These are phyloP conservation scores for Colletotrichum trifolii DNA, from an alignment of 2,329 filamentous ascomycete genomes.

Conservation along the genomic window DNA sequence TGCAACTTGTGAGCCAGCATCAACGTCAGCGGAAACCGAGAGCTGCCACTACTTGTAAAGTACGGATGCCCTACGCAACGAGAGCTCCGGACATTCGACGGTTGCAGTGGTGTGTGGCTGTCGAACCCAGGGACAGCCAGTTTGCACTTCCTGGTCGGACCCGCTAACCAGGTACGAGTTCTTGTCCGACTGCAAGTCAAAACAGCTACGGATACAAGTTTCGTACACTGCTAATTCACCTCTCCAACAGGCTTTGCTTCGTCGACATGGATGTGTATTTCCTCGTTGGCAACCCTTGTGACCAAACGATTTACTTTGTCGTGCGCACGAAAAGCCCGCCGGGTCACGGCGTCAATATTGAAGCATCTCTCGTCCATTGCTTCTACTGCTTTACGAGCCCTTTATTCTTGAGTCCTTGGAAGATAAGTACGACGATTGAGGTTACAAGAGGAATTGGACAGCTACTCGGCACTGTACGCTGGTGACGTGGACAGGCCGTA, in stretches of 20 bases:
- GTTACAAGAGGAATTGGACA: not conserved
- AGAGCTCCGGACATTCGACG: slow-evolving; percentile 8
- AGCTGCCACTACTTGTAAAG: not conserved
- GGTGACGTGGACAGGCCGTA: not conserved
- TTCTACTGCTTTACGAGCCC: not conserved
- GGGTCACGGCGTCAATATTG: not conserved
- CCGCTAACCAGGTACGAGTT: slow-evolving; percentile 21
- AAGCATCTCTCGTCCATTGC: not conserved
- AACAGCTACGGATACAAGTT: too few relatives aligned
- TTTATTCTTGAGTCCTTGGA: too few relatives aligned
- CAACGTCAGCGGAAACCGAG: slow-evolving; percentile 27
- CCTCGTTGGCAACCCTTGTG: slow-evolving; percentile 1
- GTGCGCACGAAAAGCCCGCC: not conserved
- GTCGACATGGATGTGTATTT: slow-evolving; percentile 15
- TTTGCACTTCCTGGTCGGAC: slow-evolving; percentile 4
- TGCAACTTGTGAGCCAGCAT: slow-evolving; percentile 13
- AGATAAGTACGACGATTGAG: not conserved
- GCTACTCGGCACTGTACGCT: slow-evolving; percentile 12
- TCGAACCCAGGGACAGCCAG: too few relatives aligned
- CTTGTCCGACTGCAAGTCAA: slow-evolving; percentile 8
- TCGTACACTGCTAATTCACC: too few relatives aligned
- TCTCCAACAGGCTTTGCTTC: slow-evolving; percentile 1
- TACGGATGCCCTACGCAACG: slow-evolving; percentile 15
- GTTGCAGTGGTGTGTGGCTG: not conserved
- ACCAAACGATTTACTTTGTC: not conserved